Evolutionary conservation across 2,329 filamentous ascomycete species (phyloP).

Genomic region (Cryphonectria radicalis): DNA sequence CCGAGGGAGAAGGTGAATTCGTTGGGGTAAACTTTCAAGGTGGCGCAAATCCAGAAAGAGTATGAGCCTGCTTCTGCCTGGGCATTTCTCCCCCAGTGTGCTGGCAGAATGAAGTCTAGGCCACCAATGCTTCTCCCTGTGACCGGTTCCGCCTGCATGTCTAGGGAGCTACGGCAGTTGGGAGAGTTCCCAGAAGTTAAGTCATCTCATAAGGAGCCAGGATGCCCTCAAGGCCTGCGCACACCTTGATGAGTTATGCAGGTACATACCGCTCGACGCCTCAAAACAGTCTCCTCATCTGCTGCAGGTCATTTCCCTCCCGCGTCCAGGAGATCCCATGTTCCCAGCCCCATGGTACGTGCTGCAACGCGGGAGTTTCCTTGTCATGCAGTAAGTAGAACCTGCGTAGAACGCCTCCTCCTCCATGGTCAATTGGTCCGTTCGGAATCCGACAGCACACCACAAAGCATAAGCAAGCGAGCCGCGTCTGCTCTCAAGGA

Average conservation of each 20-base stretch:
- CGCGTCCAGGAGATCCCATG: background rate
- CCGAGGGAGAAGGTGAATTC: background rate
- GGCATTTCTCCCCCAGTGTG: background rate
- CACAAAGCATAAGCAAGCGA: background rate
- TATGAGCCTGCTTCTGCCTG: background rate
- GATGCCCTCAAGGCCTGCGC: background rate
- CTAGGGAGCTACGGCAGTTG: background rate
- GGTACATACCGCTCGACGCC: background rate
- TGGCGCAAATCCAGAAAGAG: background rate
- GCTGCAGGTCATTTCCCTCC: background rate
- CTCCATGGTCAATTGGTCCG: conserved; percentile 4
- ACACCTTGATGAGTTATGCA: background rate
- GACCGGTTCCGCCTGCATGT: background rate
- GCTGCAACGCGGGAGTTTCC: background rate
- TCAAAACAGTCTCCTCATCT: background rate
- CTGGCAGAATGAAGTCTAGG: background rate
- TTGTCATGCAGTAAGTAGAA: conserved; percentile 1
- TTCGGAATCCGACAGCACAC: background rate
- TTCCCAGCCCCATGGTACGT: background rate
- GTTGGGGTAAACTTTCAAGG: background rate
- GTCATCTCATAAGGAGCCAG: background rate
- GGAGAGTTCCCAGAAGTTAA: background rate
- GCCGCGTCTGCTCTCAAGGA: background rate
- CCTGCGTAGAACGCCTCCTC: background rate
- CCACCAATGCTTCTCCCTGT: background rate